phyloP scores from a whole-genome alignment of 2,329 filamentous ascomycete genomes.

The Aspergillus arachidicola region DNA sequence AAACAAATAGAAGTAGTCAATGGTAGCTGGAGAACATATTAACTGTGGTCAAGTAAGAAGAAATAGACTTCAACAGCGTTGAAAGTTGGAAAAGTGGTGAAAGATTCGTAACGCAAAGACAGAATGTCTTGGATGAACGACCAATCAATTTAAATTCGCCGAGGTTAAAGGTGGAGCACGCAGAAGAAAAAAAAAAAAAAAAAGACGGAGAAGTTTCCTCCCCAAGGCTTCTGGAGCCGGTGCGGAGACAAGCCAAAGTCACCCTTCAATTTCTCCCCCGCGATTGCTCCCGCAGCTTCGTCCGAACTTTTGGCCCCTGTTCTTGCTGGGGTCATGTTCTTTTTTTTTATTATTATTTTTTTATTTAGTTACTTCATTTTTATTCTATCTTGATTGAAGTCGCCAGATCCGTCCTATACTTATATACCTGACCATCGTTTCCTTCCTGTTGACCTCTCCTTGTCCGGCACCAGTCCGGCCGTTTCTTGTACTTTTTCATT shows the following conservation, averaged over 20 bases:
- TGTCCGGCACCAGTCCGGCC: background rate
- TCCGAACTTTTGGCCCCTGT: background rate
- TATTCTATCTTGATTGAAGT: background rate
- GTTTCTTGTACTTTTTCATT: background rate
- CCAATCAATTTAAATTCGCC: constrained; percentile 1
- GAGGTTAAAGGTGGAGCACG: background rate
- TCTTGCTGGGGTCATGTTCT: background rate
- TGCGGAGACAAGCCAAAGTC: constrained; percentile 8
- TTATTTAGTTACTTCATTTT: too few relatives aligned
- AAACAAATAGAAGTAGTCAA: too few relatives aligned
- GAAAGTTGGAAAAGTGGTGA: background rate
- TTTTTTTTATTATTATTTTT: background rate
- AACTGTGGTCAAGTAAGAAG: background rate
- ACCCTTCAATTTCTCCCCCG: background rate
- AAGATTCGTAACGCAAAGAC: background rate
- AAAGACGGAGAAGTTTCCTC: background rate
- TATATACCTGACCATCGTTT: background rate
- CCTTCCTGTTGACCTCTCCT: background rate
- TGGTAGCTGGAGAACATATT: background rate
- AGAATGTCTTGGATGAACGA: background rate
- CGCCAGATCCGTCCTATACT: background rate
- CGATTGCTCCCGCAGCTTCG: background rate
- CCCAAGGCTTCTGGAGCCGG: background rate
- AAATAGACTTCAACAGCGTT: background rate
- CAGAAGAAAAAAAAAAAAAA: too few relatives aligned